Conservation (phyloP, 495 filamentous ascomycete species). For the Daldinia loculata region DNA sequence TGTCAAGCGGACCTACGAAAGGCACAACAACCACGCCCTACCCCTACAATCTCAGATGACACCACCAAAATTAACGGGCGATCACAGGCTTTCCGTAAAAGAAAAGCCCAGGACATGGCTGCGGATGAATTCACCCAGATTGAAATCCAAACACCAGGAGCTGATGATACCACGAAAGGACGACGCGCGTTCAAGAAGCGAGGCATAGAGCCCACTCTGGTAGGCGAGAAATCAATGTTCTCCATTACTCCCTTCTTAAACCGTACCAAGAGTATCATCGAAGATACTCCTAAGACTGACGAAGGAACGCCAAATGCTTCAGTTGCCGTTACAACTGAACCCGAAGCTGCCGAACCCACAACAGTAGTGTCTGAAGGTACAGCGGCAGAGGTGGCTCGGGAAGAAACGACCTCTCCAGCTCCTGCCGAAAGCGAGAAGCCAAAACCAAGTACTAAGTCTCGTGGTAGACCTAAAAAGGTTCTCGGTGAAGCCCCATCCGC, state of each 20-base stretch:
- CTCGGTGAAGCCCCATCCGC: constrained; percentile 49
- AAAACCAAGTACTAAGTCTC: constrained; percentile 45
- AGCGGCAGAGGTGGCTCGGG: neutral
- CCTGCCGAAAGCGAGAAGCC: constrained; percentile 34
- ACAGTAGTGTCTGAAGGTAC: constrained; percentile 14
- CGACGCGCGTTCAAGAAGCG: constrained; percentile 59
- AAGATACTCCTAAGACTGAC: constrained; percentile 40
- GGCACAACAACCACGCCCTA: constrained; percentile 41
- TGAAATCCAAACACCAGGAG: constrained; percentile 49
- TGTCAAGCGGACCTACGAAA: constrained; percentile 57
- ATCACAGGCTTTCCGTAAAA: constrained; percentile 45
- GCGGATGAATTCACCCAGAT: constrained; percentile 48
- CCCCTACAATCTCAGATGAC: constrained; percentile 45
- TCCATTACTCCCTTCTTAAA: constrained; percentile 94
- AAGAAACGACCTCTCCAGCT: constrained; percentile 13
- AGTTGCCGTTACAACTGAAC: constrained; percentile 21
- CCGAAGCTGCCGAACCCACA: constrained; percentile 18
- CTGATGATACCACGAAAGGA: constrained; percentile 44
- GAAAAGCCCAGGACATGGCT: constrained; percentile 45
- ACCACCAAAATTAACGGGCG: constrained; percentile 46
- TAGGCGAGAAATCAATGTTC: constrained; percentile 88
- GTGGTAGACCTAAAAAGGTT: constrained; percentile 52
- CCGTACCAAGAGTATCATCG: constrained; percentile 66
- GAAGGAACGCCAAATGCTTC: constrained; percentile 42
- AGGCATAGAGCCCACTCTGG: constrained; percentile 60